Evolutionary conservation across 1,139 yeast genomes (phyloP).

Genomic region (Geotrichum cucujoidarum): DNA sequence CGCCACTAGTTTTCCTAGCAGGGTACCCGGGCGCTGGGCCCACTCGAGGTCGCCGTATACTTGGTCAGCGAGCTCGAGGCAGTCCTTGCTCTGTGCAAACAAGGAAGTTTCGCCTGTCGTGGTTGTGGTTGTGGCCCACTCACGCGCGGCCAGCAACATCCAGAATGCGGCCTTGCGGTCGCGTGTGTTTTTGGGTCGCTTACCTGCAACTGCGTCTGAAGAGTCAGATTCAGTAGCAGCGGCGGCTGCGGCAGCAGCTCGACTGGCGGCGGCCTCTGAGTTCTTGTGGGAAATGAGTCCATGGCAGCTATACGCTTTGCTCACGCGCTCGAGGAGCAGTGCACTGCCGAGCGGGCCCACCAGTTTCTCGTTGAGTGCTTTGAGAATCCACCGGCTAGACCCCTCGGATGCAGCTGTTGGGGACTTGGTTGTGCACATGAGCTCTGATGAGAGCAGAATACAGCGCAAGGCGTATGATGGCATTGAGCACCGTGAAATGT

Average conservation of each 20-base stretch:
- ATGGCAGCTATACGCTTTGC: slow-evolving; percentile 40
- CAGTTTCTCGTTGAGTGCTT: slow-evolving; percentile 35
- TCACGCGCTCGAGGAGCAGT: slow-evolving; percentile 46
- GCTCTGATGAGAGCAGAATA: slow-evolving; percentile 38
- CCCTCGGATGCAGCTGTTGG: slow-evolving; percentile 35
- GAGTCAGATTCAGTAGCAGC: background rate
- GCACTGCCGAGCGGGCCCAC: slow-evolving; percentile 41
- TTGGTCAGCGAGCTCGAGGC: slow-evolving; percentile 22
- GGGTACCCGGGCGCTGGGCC: slow-evolving; percentile 27
- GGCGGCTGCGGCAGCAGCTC: background rate
- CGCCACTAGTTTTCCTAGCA: slow-evolving; percentile 17
- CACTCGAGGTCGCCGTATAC: slow-evolving; percentile 30
- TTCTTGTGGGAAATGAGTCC: slow-evolving; percentile 21
- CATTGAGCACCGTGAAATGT: slow-evolving; percentile 57
- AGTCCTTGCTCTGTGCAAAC: slow-evolving; percentile 25
- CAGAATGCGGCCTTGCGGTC: slow-evolving; percentile 73
- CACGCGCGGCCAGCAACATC: slow-evolving; percentile 69
- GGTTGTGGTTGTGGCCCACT: slow-evolving; percentile 44
- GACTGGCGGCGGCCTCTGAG: background rate
- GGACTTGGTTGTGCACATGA: slow-evolving; percentile 31
- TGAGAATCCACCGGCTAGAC: slow-evolving; percentile 37
- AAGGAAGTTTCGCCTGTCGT: slow-evolving; percentile 29
- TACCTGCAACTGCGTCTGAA: slow-evolving; percentile 2
- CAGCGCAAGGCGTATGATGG: slow-evolving; percentile 58
- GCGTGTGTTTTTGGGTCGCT: slow-evolving; percentile 39